Percentiles rank a stretch among this genome's conserved stretches.
phyloP scores from a whole-genome alignment of 192 early-diverging fungal species.

The Martensiomyces pterosporus region DNA sequence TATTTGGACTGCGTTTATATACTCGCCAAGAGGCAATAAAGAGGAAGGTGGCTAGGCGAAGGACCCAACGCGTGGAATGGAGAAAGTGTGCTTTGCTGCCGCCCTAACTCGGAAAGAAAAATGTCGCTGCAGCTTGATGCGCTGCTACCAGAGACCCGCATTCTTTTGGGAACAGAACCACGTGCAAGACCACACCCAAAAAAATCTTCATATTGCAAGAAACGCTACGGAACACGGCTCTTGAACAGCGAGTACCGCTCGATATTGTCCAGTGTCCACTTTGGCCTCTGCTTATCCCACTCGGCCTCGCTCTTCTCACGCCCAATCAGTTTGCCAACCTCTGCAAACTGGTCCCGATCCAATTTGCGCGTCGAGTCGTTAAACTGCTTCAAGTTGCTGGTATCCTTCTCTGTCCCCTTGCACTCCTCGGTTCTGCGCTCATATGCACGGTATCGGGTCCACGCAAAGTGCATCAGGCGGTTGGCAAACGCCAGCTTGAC shows the following conservation, averaged over 20 bases:
- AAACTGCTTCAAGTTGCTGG: conserved; percentile 29
- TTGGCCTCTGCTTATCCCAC: conserved; percentile 53
- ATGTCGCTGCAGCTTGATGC: no score
- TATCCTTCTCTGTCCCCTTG: conserved; percentile 3
- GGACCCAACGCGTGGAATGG: no score
- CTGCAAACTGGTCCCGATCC: conserved; percentile 30
- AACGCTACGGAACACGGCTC: conserved; percentile 74
- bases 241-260: conserved; percentile 90
- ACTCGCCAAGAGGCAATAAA: not conserved
- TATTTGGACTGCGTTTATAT: not conserved
- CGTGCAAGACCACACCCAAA: no score
- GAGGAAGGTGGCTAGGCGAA: not conserved
- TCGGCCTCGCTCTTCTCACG: conserved; percentile 35
- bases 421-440: conserved; percentile 24
- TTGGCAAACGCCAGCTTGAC: conserved; percentile 76
- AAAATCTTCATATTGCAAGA: not conserved
- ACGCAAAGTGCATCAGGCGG: conserved; percentile 69
- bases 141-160: no score
- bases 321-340: conserved; percentile 36
- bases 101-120: not conserved
- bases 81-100: not conserved
- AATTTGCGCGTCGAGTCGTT: conserved; percentile 50
- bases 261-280: conserved; percentile 75
- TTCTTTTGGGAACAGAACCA: no score
- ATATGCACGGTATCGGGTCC: conserved; percentile 59